Evolutionary conservation across 2,329 filamentous ascomycete species (phyloP).

Genomic region (Fusarium heterosporum): DNA sequence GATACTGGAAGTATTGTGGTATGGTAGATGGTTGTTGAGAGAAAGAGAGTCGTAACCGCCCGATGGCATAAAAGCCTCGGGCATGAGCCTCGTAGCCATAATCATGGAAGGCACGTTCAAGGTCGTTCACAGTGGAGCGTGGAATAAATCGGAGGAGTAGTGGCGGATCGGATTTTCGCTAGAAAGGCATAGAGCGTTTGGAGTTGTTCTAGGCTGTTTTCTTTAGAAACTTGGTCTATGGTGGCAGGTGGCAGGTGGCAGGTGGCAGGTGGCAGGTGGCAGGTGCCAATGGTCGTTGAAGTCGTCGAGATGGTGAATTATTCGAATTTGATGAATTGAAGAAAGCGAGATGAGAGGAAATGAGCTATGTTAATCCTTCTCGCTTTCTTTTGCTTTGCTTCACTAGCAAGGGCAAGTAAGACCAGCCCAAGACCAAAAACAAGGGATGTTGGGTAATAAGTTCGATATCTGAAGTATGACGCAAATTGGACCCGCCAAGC

Average conservation of each 20-base stretch:
- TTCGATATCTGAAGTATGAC: constrained; percentile 41
- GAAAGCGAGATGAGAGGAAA: constrained; percentile 1
- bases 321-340: background rate
- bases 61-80: constrained; percentile 47
- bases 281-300: constrained; percentile 14
- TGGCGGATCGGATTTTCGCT: constrained; percentile 30
- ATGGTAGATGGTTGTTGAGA: constrained; percentile 35
- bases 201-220: constrained; percentile 21
- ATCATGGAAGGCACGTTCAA: constrained; percentile 34
- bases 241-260: constrained; percentile 7
- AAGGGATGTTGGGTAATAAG: constrained; percentile 32
- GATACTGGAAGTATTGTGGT: constrained; percentile 28
- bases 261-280: too few relatives aligned
- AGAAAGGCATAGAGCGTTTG: constrained; percentile 38
- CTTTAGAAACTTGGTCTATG: constrained; percentile 10
- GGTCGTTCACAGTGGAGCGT: constrained; percentile 22
- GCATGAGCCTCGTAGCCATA: constrained; percentile 44
- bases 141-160: constrained; percentile 34
- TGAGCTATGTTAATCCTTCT: constrained; percentile 4
- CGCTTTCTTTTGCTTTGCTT: constrained; percentile 4
- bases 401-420: constrained; percentile 16
- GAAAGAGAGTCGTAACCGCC: constrained; percentile 43
- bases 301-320: constrained; percentile 2
- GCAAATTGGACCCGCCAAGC: constrained; percentile 42
- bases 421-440: constrained; percentile 27